Base-by-base conservation (phyloP, 164 flowering plant species). In the Chimonanthus salicifolius region DNA sequence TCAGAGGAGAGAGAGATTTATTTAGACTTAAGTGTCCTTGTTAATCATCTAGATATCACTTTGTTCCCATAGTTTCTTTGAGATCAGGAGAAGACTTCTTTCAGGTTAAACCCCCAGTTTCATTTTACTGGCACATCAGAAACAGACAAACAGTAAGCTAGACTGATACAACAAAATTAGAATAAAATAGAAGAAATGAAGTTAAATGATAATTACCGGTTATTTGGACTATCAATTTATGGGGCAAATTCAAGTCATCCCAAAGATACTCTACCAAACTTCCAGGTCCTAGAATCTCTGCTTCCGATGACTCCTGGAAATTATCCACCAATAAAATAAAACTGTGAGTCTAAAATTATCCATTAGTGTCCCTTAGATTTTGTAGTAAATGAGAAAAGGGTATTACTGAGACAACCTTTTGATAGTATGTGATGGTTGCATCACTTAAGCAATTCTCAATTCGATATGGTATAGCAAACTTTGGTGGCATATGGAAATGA, bases 211-310 rank as follows among this genome's bases (percentile, higher is more conserved):
- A 49, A 33, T 33, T 82, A 89, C 99, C 90, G 78, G 81, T 79
- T 72, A 93, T 83, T 73, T 86, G 86, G 71, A 95, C 85, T 67
- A 90, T 82, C 65, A 95, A 86, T 78, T 84, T 89, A 84, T 87
- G 99, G 60, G 97, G 94, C 83, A 90, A 90, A 79, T 84, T 88
- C 77, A 84, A 76, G 85, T 95, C 93, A 80, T 89, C 97, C 98
- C 99, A 95, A 58, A 87, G 92, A 83, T 92, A 94, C 76, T 81
- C 78, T 58, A 76, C 80, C 73, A 78, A 80, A 71, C 73, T 76
- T 70, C 84, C 87, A 83, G 94, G 73, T 80, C 83, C 85, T 70
- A 95, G 87, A 81, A 78, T 82, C 79, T 95, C 98, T n/a, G 81
- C 83, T 65, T 84, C 86, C 20, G 78, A 70, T 43, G 88, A 85